Evolutionary conservation across 1,284 basidiomycete genomes (phyloP).

Genomic region (Boletellus sp.): DNA sequence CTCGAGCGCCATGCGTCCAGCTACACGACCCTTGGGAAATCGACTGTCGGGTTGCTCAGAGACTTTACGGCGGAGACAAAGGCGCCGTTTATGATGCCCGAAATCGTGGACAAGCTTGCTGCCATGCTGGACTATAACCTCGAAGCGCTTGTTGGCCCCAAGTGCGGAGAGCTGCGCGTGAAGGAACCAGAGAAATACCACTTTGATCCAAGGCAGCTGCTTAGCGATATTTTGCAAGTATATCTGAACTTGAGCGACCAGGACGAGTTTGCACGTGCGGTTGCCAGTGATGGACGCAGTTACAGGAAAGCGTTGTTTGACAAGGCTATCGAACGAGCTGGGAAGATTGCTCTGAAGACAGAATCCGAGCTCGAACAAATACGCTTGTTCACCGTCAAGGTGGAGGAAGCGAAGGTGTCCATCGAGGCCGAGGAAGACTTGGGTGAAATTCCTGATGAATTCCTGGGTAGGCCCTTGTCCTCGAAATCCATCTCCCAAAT

Average conservation of each 20-base stretch:
- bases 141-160: conserved; percentile 84
- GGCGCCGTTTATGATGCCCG: conserved; percentile 91
- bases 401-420: conserved; percentile 78
- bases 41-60: conserved; percentile 86
- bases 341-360: conserved; percentile 71
- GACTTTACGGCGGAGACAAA: conserved; percentile 91
- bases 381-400: conserved; percentile 70
- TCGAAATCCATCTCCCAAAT: neutral
- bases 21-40: conserved; percentile 84
- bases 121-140: conserved; percentile 98
- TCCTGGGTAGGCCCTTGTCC: conserved; percentile 60
- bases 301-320: conserved; percentile 87
- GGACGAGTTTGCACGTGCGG: conserved; percentile 80
- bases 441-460: conserved; percentile 95
- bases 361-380: conserved; percentile 79
- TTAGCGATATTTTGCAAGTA: conserved; percentile 88
- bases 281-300: conserved; percentile 90
- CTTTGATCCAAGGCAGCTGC: conserved; percentile 82
- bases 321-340: conserved; percentile 70
- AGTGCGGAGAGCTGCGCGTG: conserved; percentile 81
- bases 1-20: conserved; percentile 83
- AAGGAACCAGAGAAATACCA: conserved; percentile 85
- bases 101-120: conserved; percentile 93
- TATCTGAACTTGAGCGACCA: conserved; percentile 87
- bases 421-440: conserved; percentile 90